These are phyloP conservation scores for Lithospermum erythrorhizon DNA, from an alignment of 257 asterid genomes.

Conservation along the genomic window DNA sequence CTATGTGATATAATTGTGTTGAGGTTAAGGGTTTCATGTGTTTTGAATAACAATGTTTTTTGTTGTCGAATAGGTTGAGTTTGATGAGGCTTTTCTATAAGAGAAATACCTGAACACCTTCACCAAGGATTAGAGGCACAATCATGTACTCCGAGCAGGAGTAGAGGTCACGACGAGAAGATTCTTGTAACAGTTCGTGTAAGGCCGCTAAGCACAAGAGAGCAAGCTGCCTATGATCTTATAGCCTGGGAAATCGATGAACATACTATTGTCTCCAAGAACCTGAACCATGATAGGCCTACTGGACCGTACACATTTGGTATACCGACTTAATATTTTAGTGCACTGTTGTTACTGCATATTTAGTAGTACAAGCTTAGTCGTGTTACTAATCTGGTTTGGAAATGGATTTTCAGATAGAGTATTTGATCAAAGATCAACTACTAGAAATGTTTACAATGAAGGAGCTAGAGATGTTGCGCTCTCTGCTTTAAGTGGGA, in stretches of 20 bases:
- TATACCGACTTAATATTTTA: constrained; percentile 9
- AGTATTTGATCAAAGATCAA: constrained; percentile 61
- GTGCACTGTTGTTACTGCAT: background rate
- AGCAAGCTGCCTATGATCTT: constrained; percentile 76
- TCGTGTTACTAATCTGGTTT: background rate
- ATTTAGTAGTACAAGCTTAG: background rate
- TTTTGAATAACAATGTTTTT: constrained; percentile 3
- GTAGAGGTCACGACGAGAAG: constrained; percentile 62
- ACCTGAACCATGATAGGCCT: constrained; percentile 62
- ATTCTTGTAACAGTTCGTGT: constrained; percentile 82
- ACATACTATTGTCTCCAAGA: constrained; percentile 64
- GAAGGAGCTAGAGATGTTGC: constrained; percentile 92
- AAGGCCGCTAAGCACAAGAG: constrained; percentile 80
- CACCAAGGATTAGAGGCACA: constrained; percentile 57
- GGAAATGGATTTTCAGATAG: constrained; percentile 39
- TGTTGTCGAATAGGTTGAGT: constrained; percentile 9
- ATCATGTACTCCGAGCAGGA: constrained; percentile 54
- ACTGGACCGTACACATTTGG: constrained; percentile 66
- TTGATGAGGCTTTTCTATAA: constrained; percentile 38
- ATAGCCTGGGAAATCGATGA: constrained; percentile 83
- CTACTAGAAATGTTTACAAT: constrained; percentile 69
- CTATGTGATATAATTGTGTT: too few species aligned
- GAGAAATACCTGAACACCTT: constrained; percentile 55
- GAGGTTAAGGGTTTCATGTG: background rate
- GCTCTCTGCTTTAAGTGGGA: constrained; percentile 78